Evolutionary conservation across 2,329 filamentous ascomycete genomes (phyloP), one percentile per base, ranked within the genome.

Genomic region (Colletotrichum aenigma): DNA sequence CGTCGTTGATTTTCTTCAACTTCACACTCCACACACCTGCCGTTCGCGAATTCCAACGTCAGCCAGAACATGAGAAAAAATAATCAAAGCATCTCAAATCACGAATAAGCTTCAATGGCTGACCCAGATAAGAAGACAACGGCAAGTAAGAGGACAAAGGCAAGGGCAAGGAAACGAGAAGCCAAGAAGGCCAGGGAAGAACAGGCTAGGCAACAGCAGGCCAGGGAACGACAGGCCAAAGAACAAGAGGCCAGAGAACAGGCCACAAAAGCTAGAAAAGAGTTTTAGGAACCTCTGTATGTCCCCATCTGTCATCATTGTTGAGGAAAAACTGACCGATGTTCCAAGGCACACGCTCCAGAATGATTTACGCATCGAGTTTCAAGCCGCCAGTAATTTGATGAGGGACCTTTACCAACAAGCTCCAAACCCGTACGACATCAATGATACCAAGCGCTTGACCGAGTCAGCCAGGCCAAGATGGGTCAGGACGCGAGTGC

Each of bases 161-260:
- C 36, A 18, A 38, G 16, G 1, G 36, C 16, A 38, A 38, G 36
- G 3, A 38, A 0, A 38, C 0, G 36, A 38, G 36, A 38, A 0
- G 36, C 36, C 9, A 43, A 43, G 38, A 43, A 1, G 38, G 38
- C 18, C 8, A 43, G 38, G 18, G 38, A 18, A 43, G 18, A n/a
- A n/a, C 38, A 43, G 38, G 36, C 36, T 16, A 43, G 18, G 18
- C 9, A n/a, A 43, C 38, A n/a, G 18, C 8, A 43, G 18, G 38
- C 38, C 38, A 43, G 38, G 0, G 38, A 43, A n/a, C 38, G 1
- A 0, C 18, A n/a, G 38, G 0, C 0, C 38, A 43, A 3, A n/a
- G 9, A 43, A n/a, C 38, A 43, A n/a, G 38, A 43, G 38, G 38
- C 38, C 18, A 43, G 38, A 43, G 38, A 43, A 43, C 38, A 43